A percentile compares a stretch with the other conserved stretches of the same genome.
Evolutionary conservation across 305 asterid genomes (phyloP).

Genomic region (Fraxinus nigra): DNA sequence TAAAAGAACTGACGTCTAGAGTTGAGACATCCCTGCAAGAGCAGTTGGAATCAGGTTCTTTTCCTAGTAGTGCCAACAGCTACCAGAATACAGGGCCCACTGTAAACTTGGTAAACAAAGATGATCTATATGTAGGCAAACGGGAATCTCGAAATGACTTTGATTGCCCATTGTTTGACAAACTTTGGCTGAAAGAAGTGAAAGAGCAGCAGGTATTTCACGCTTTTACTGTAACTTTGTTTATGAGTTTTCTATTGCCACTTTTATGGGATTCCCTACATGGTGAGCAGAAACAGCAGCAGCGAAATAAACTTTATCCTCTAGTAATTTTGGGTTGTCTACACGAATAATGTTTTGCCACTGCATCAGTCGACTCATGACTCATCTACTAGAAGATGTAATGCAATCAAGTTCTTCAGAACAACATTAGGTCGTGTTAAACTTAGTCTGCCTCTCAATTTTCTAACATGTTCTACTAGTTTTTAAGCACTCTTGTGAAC

Average conservation of each 20-base stretch:
- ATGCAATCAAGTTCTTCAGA: neutral
- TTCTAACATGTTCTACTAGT: neutral
- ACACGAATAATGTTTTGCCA: neutral
- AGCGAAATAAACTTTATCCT: neutral
- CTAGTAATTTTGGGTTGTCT: neutral
- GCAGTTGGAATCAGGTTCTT: slow-evolving; percentile 36
- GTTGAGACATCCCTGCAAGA: slow-evolving; percentile 64
- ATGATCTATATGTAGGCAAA: slow-evolving; percentile 34
- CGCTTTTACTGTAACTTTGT: neutral
- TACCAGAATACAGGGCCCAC: slow-evolving; percentile 33
- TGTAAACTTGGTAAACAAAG: slow-evolving; percentile 26
- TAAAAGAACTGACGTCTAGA: slow-evolving; percentile 76
- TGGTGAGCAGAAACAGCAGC: neutral
- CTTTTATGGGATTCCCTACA: neutral
- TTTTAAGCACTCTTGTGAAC: neutral
- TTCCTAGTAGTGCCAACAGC: slow-evolving; percentile 39
- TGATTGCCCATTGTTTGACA: slow-evolving; percentile 38
- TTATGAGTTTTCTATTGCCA: neutral
- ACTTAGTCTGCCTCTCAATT: neutral
- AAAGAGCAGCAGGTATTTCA: slow-evolving; percentile 33
- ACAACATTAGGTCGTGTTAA: neutral
- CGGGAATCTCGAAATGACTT: slow-evolving; percentile 31
- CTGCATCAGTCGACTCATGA: neutral
- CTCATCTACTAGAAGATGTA: neutral
- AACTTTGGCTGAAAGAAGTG: slow-evolving; percentile 37